phyloP scores from a whole-genome alignment of 257 asterid species.

The Forsythia viridissima region DNA sequence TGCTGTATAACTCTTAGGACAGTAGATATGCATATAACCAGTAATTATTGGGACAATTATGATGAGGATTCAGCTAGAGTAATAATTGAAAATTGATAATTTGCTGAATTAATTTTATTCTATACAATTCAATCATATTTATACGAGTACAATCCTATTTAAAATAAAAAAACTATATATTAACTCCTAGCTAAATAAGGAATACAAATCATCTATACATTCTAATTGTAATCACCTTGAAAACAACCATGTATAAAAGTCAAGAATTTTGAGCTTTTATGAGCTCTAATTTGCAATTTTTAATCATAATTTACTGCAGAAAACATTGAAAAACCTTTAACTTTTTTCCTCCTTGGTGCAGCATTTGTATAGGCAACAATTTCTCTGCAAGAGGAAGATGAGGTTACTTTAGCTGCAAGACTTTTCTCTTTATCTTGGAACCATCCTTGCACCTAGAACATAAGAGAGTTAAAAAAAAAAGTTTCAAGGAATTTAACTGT shows the following conservation, averaged over 20 bases:
- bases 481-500: slow-evolving; percentile 1
- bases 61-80: neutral
- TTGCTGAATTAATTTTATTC: no score
- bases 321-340: slow-evolving; percentile 29
- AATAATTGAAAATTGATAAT: no score
- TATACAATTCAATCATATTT: no score
- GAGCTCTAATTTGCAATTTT: slow-evolving; percentile 20
- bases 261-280: slow-evolving; percentile 17
- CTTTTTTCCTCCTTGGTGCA: slow-evolving; percentile 30
- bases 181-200: no score
- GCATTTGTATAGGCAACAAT: slow-evolving; percentile 25
- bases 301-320: slow-evolving; percentile 12
- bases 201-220: no score
- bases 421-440: slow-evolving; percentile 43
- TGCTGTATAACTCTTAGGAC: neutral
- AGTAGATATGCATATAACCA: neutral
- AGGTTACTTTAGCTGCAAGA: slow-evolving; percentile 30
- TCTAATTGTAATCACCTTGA: neutral
- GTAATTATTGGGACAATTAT: neutral
- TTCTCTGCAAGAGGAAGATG: slow-evolving; percentile 21
- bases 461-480: neutral
- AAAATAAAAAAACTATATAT: no score
- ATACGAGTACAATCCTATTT: no score
- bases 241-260: slow-evolving; percentile 4
- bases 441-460: slow-evolving; percentile 69